Conservation (phyloP, 768 basidiomycete genomes). For the Collybiopsis luxurians region DNA sequence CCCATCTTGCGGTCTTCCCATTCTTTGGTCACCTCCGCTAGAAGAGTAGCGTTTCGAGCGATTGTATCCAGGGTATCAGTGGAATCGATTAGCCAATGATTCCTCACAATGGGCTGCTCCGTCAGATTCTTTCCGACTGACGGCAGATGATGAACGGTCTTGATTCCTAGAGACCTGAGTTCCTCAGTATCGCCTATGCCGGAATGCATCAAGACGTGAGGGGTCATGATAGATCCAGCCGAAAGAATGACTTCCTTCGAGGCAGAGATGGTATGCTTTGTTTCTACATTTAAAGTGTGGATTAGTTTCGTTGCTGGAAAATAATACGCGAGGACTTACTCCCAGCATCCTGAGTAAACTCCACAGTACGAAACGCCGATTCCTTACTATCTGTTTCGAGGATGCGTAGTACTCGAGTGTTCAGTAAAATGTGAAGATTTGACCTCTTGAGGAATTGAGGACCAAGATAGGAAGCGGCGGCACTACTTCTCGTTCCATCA, state of each 20-base stretch:
- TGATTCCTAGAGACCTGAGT: conserved; percentile 21
- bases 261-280: conserved; percentile 10
- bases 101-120: conserved; percentile 26
- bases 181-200: conserved; percentile 18
- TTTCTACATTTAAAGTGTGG: background rate
- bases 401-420: conserved; percentile 8
- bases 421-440: conserved; percentile 16
- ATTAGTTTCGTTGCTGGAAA: background rate
- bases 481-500: conserved; percentile 19
- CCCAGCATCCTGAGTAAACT: conserved; percentile 6
- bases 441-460: conserved; percentile 16
- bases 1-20: conserved; percentile 26
- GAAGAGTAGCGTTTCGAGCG: conserved; percentile 19
- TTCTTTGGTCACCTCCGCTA: conserved; percentile 18
- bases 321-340: background rate
- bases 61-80: conserved; percentile 25
- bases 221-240: conserved; percentile 25
- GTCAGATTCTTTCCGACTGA: conserved; percentile 33
- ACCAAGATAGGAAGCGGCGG: conserved; percentile 26
- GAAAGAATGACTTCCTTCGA: conserved; percentile 22
- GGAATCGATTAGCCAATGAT: conserved; percentile 22
- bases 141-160: conserved; percentile 27
- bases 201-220: conserved; percentile 21
- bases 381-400: background rate
- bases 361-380: conserved; percentile 2